Base-by-base conservation (phyloP, 2,329 filamentous ascomycete genomes). In the Trichoderma asperellum region DNA sequence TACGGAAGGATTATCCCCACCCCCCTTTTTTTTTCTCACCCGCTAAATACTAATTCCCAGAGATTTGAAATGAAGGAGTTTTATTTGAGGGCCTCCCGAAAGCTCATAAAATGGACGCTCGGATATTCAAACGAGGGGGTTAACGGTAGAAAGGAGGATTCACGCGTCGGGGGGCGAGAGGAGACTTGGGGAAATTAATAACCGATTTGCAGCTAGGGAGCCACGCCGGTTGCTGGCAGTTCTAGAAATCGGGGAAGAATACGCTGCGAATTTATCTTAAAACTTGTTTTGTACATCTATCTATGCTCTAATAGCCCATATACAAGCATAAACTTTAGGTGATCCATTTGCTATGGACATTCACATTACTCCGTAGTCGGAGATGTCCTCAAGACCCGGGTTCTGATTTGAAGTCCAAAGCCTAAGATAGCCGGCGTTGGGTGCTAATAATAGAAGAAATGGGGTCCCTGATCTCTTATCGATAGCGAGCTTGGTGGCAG, bases 401-500 rank as follows among this genome's bases (percentile, higher is more conserved):
- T 49, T 24, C 18, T 49, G 47, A 49, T 24, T 49, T 5, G 47
- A 24, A 21, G 47, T 24, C 4, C 47, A 49, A 21, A 49, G 47
- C 47, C 21, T 27, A 12, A 29, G 52, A 29, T 55, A 55, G 21
- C 49, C 24, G 47, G 47, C 47, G n/a, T 21, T 12, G n/a, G 24
- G 47, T n/a, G 61, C 49, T 64, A 64, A 64, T 24, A 32, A 62
- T 53, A 64, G 61, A n/a, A 55, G 52, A 29, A 18, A 32, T 29
- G 52, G 52, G 21, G 52, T 34, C 16, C 16, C 14, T 11, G 10
- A 49, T 7, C 14, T 5, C 34, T 62, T 71, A 71, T 72, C 70
- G 71, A 72, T 72, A 72, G 24, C 1, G 32, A 53, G 43, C 64
- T 59, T 29, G 18, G 59, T 32, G 14, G 14, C 52, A 55, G 27